Percentiles rank a stretch among this genome's conserved stretches.
Evolutionary conservation across 73 alveolate species (phyloP).

Genomic region (Stentor roeselii): DNA sequence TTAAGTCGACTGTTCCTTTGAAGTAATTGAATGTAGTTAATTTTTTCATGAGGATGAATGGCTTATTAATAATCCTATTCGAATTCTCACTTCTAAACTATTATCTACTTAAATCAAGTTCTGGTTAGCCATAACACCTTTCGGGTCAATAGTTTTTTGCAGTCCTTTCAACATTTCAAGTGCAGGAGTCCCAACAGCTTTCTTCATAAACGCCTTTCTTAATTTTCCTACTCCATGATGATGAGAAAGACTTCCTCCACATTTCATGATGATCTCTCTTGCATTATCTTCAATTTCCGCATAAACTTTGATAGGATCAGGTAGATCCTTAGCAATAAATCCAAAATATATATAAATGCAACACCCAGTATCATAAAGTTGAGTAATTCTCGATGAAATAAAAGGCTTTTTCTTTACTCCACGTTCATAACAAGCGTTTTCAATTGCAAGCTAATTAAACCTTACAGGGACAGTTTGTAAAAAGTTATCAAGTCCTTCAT

Average conservation of each 20-base stretch:
- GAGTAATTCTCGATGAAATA: slow-evolving; percentile 79
- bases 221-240: slow-evolving; percentile 93
- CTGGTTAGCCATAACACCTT: slow-evolving; percentile 61
- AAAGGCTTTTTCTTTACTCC: slow-evolving; percentile 57
- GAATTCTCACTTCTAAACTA: slow-evolving; percentile 11
- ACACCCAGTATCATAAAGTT: slow-evolving; percentile 85
- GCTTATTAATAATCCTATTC: too few species aligned
- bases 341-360: slow-evolving; percentile 87
- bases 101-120: slow-evolving; percentile 40
- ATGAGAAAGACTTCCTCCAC: slow-evolving; percentile 84
- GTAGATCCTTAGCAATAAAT: slow-evolving; percentile 47
- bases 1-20: not conserved
- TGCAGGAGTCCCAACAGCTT: slow-evolving; percentile 62
- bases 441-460: not conserved
- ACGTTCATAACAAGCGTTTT: slow-evolving; percentile 24
- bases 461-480: slow-evolving; percentile 27
- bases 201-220: slow-evolving; percentile 64
- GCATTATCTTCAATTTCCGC: slow-evolving; percentile 80
- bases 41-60: too few species aligned
- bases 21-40: too few species aligned
- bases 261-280: slow-evolving; percentile 72
- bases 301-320: slow-evolving; percentile 61
- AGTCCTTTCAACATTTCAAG: slow-evolving; percentile 49
- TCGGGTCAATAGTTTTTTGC: slow-evolving; percentile 71
- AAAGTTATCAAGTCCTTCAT: slow-evolving; percentile 64